These are phyloP conservation scores for Phaeosphaeriaceae sp. DNA, from an alignment of 2,329 filamentous ascomycete species.

Conservation along the genomic window DNA sequence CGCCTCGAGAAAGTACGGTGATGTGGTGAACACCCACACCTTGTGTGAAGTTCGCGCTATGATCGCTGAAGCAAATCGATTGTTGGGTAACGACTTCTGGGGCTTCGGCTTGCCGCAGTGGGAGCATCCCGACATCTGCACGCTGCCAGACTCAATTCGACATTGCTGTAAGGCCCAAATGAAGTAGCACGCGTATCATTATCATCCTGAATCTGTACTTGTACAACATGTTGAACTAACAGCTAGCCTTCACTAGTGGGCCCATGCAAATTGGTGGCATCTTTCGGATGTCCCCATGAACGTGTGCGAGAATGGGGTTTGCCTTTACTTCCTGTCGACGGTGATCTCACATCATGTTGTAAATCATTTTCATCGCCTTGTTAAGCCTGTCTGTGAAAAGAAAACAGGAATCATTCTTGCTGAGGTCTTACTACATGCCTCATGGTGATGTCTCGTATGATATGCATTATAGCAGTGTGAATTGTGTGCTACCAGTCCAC, in stretches of 20 bases:
- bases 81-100: neutral
- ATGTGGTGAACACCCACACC: neutral
- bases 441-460: neutral
- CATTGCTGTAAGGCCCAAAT: neutral
- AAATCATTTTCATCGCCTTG: no score
- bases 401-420: no score
- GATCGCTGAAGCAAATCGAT: neutral
- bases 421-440: neutral
- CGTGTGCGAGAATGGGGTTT: no score
- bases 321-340: no score
- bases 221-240: no score
- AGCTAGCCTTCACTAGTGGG: no score
- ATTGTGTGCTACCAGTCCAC: neutral
- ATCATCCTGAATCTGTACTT: neutral
- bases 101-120: neutral
- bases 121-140: no score
- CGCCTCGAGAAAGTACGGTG: neutral
- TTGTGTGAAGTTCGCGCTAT: neutral
- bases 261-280: no score
- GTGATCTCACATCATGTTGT: no score
- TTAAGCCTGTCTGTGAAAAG: no score
- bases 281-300: no score
- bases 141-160: neutral
- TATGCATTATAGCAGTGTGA: neutral
- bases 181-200: neutral